Percentiles rank a stretch among this genome's conserved stretches.
Conservation (phyloP, 768 basidiomycete species). For the Mycena capillaripes region DNA sequence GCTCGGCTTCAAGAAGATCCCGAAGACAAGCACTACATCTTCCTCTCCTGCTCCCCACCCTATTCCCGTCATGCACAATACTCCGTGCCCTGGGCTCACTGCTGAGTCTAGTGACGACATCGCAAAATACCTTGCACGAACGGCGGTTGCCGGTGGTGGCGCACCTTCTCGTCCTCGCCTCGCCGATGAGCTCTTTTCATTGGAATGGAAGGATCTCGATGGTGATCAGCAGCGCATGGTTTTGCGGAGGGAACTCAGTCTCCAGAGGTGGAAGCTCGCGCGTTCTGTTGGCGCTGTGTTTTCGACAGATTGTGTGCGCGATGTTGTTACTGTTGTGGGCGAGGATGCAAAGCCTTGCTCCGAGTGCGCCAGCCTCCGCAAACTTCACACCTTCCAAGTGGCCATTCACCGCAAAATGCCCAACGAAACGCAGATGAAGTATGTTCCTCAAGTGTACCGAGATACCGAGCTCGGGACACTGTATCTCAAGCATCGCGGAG, state of each 20-base stretch:
- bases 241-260: background rate
- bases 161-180: background rate
- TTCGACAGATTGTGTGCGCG: background rate
- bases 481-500: constrained; percentile 32
- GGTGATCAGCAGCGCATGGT: background rate
- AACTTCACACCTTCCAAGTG: constrained; percentile 31
- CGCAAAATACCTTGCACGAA: too few species aligned
- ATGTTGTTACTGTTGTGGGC: background rate
- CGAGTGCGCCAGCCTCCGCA: background rate
- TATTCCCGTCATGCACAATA: background rate
- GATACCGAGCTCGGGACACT: constrained; percentile 30
- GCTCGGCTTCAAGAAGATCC: background rate
- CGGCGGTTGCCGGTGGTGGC: background rate
- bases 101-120: too few species aligned
- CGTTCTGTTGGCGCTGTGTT: background rate
- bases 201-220: background rate
- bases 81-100: background rate
- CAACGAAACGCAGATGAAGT: constrained; percentile 32
- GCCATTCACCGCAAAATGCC: constrained; percentile 27
- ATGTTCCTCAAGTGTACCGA: constrained; percentile 28
- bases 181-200: background rate
- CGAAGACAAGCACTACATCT: background rate
- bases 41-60: too few species aligned
- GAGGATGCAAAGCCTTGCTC: background rate
- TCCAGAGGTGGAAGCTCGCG: background rate